Base-by-base conservation (phyloP, 176 grass and related monocot species). In the Aegilops bicornis region DNA sequence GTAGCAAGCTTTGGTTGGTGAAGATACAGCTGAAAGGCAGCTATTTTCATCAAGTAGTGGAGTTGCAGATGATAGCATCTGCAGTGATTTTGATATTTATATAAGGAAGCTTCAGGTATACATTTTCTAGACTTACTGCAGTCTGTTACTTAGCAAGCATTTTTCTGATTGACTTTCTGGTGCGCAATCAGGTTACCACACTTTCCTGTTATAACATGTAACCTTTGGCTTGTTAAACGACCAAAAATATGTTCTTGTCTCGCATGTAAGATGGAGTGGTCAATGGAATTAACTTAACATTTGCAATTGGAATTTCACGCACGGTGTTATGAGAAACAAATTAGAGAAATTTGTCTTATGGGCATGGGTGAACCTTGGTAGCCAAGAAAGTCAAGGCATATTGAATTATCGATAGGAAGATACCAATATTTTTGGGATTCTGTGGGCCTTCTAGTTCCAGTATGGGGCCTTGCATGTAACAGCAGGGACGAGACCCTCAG, bases 1-100 rank as follows among this genome's bases (percentile, higher is more conserved):
- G 79, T 79, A 99, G 97, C 92, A 97, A 99, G 97, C 97, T 83
- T 93, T 99, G 82, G 97, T 99, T 56, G 97, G 97, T 50, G 97
- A 99, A 94, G 97, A 99, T 65, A 79, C 80, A 73, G 97, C 92
- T 80, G 94, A 99, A 88, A 90, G 93, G 32, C 87, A 88, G 39
- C 87, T 99, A 90, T 99, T 99, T 94, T 90, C 90, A 61, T 82
- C 91, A 45, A 87, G 79, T 82, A 91, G 87, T 13, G 70, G 86
- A 39, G 62, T 88, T 8, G 54, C 77, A 62, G 92, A 94, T 88
- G 94, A 99, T 42, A 88, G 78, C 86, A 73, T 89, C 69, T 78
- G 82, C 58, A 93, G 88, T 17, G 94, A 97, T 87, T 88, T 99
- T 89, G 97, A 99, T 94, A 90, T 90, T 68, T 99, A 93, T 89